Conservation (phyloP, 2,329 filamentous ascomycete genomes). For the Cytospora paraplurivora region DNA sequence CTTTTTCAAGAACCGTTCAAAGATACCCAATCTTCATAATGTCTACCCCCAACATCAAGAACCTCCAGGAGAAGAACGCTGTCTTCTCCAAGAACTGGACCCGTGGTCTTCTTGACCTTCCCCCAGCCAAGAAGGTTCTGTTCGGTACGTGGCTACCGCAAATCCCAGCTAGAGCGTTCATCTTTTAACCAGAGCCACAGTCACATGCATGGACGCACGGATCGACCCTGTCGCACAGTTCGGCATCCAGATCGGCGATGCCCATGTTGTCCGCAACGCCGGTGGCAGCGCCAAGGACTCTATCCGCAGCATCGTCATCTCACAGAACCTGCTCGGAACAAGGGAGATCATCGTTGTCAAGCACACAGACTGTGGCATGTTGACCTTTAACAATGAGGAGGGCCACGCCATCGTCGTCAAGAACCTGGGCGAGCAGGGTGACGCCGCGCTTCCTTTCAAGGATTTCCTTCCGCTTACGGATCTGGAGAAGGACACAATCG, state of each 20-base stretch:
- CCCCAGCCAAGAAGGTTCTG: slow-evolving; percentile 69
- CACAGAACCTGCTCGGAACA: slow-evolving; percentile 76
- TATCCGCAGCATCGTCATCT: slow-evolving; percentile 75
- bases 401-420: slow-evolving; percentile 57
- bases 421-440: slow-evolving; percentile 58
- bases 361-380: slow-evolving; percentile 76
- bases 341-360: slow-evolving; percentile 74
- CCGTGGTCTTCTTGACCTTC: slow-evolving; percentile 66
- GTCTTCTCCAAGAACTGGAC: slow-evolving; percentile 51
- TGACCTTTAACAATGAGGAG: slow-evolving; percentile 65
- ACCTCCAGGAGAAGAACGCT: slow-evolving; percentile 35
- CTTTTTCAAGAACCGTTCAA: too few relatives aligned
- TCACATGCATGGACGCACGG: slow-evolving; percentile 84
- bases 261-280: slow-evolving; percentile 77
- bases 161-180: slow-evolving; percentile 18
- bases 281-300: slow-evolving; percentile 69
- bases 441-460: slow-evolving; percentile 42
- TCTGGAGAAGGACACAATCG: slow-evolving; percentile 63
- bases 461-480: slow-evolving; percentile 69
- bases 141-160: slow-evolving; percentile 49
- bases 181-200: slow-evolving; percentile 36
- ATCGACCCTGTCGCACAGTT: slow-evolving; percentile 69
- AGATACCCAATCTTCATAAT: slow-evolving; percentile 16
- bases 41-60: slow-evolving; percentile 34
- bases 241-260: slow-evolving; percentile 72